Evolutionary conservation across 2,329 filamentous ascomycete species (phyloP).

Genomic region (Alternaria sp.): DNA sequence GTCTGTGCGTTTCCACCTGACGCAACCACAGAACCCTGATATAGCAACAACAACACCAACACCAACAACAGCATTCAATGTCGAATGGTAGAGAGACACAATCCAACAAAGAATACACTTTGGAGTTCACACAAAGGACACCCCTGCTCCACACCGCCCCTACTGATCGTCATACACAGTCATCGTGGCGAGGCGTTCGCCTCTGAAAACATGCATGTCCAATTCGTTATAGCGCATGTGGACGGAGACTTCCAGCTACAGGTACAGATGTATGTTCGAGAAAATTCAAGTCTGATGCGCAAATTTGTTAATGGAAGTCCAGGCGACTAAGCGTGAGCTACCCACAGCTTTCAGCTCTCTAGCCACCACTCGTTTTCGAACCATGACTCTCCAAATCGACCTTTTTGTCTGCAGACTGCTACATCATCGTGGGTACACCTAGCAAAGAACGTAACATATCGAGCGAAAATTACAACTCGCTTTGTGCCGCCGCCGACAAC

Average conservation of each 20-base stretch:
- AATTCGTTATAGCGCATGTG: not conserved
- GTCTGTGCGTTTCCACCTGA: constrained; percentile 6
- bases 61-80: not conserved
- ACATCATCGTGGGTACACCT: not conserved
- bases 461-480: not conserved
- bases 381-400: not conserved
- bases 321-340: not conserved
- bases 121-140: not conserved
- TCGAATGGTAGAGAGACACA: not conserved
- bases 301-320: not conserved
- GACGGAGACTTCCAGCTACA: not conserved
- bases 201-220: not conserved
- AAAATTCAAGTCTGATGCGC: not conserved
- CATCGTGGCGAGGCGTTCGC: constrained; percentile 6
- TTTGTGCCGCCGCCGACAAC: constrained; percentile 1
- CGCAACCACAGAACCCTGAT: not conserved
- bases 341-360: not conserved
- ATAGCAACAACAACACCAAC: not conserved
- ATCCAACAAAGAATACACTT: not conserved
- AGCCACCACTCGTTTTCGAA: not conserved
- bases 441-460: not conserved
- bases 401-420: not conserved
- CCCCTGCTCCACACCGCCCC: constrained; percentile 3
- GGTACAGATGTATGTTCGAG: not conserved
- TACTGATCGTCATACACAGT: constrained; percentile 7